Evolutionary conservation across 306 rosid species (phyloP).

Genomic region (Luffa aegyptiaca): DNA sequence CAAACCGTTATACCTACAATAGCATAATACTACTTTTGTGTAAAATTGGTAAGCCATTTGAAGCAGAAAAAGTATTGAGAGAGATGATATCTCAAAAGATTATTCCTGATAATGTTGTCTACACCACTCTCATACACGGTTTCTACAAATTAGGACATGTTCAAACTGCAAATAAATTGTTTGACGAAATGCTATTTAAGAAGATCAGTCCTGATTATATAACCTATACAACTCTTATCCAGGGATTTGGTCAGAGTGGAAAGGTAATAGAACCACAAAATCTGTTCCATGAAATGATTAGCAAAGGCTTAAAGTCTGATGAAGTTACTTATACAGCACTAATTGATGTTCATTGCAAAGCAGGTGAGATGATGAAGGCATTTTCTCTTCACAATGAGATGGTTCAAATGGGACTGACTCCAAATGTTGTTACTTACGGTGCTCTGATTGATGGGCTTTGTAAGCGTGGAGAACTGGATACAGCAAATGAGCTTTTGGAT

Average conservation of each 20-base stretch:
- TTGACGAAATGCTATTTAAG: constrained; percentile 49
- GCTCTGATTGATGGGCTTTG: constrained; percentile 80
- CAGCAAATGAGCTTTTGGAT: constrained; percentile 74
- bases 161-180: constrained; percentile 38
- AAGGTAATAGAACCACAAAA: constrained; percentile 54
- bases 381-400: constrained; percentile 75
- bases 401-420: constrained; percentile 53
- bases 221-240: constrained; percentile 55
- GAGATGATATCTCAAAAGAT: constrained; percentile 42
- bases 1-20: constrained; percentile 52
- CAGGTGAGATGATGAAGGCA: constrained; percentile 62
- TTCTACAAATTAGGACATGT: constrained; percentile 54
- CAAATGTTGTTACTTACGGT: constrained; percentile 70
- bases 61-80: constrained; percentile 49
- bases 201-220: constrained; percentile 55
- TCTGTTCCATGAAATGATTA: constrained; percentile 47
- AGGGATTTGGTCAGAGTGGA: constrained; percentile 57
- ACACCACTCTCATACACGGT: constrained; percentile 68
- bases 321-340: constrained; percentile 69
- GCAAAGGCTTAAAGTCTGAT: constrained; percentile 55
- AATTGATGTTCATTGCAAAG: constrained; percentile 76
- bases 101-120: constrained; percentile 61
- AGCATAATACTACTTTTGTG: constrained; percentile 51
- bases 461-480: constrained; percentile 65
- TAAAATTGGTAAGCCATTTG: constrained; percentile 39